Evolutionary conservation across 2,329 filamentous ascomycete species (phyloP).

Genomic region (Pseudocercospora fijiensis): DNA sequence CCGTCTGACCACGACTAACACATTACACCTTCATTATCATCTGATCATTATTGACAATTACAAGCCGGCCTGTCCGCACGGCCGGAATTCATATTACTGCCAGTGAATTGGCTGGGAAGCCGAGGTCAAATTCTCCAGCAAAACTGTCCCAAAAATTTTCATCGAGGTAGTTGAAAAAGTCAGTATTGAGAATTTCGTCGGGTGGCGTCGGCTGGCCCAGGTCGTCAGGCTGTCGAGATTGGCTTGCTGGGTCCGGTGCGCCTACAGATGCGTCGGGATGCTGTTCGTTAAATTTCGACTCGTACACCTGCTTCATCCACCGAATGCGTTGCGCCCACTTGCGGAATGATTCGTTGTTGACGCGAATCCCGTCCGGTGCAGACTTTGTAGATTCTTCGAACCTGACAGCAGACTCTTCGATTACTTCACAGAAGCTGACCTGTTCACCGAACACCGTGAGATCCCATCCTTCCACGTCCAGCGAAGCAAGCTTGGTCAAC

Average conservation of each 20-base stretch:
- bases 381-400: slow-evolving; percentile 27
- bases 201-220: slow-evolving; percentile 26
- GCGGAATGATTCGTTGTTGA: slow-evolving; percentile 35
- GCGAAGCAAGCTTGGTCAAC: slow-evolving; percentile 31
- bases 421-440: slow-evolving; percentile 25
- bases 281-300: slow-evolving; percentile 24
- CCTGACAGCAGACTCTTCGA: slow-evolving; percentile 26
- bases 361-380: slow-evolving; percentile 28
- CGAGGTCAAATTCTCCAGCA: slow-evolving; percentile 23
- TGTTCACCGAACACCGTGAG: slow-evolving; percentile 23
- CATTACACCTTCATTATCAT: neutral
- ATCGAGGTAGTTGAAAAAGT: slow-evolving; percentile 35
- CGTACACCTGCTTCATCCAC: slow-evolving; percentile 34
- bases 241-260: slow-evolving; percentile 6
- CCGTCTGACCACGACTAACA: neutral
- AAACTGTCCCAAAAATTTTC: slow-evolving; percentile 31
- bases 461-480: slow-evolving; percentile 37
- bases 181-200: slow-evolving; percentile 28
- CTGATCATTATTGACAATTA: neutral
- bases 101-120: neutral
- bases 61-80: neutral
- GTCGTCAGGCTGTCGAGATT: slow-evolving; percentile 11
- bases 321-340: slow-evolving; percentile 33
- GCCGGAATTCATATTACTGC: neutral
- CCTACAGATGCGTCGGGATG: neutral